phyloP scores from a whole-genome alignment of 257 asterid species.

The Jaltomata sinuosa region DNA sequence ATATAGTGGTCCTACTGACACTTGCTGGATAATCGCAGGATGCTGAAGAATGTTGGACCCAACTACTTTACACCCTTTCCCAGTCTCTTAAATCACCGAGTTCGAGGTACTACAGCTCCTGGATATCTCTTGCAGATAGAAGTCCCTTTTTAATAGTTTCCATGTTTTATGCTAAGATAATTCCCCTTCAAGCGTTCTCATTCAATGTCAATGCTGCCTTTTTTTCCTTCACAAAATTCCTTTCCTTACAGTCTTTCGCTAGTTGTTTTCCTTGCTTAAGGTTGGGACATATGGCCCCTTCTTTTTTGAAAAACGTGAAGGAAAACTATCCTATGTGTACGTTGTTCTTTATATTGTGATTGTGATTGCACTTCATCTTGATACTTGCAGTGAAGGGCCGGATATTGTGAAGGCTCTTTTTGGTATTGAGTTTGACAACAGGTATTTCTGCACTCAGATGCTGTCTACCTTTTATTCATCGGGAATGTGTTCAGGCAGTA shows the following conservation, averaged over 20 bases:
- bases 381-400: slow-evolving; percentile 58
- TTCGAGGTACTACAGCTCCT: slow-evolving; percentile 45
- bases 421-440: slow-evolving; percentile 85
- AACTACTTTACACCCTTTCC: slow-evolving; percentile 80
- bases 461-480: neutral
- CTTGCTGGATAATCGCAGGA: slow-evolving; percentile 44
- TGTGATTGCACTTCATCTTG: neutral
- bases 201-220: too few relatives aligned
- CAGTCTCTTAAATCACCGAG: slow-evolving; percentile 52
- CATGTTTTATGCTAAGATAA: too few relatives aligned
- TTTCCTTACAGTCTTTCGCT: too few relatives aligned
- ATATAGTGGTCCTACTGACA: slow-evolving; percentile 3
- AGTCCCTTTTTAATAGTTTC: neutral
- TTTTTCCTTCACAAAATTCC: too few relatives aligned
- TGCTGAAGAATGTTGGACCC: slow-evolving; percentile 99
- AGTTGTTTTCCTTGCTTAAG: neutral
- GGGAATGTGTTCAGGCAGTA: neutral
- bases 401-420: slow-evolving; percentile 77
- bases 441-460: slow-evolving; percentile 35
- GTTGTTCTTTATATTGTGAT: neutral
- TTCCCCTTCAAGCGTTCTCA: too few relatives aligned
- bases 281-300: neutral
- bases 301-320: neutral
- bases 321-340: neutral
- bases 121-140: neutral